phyloP scores from a whole-genome alignment of 1,284 basidiomycete species.

The Austroboletus olivaceoglutinosus region DNA sequence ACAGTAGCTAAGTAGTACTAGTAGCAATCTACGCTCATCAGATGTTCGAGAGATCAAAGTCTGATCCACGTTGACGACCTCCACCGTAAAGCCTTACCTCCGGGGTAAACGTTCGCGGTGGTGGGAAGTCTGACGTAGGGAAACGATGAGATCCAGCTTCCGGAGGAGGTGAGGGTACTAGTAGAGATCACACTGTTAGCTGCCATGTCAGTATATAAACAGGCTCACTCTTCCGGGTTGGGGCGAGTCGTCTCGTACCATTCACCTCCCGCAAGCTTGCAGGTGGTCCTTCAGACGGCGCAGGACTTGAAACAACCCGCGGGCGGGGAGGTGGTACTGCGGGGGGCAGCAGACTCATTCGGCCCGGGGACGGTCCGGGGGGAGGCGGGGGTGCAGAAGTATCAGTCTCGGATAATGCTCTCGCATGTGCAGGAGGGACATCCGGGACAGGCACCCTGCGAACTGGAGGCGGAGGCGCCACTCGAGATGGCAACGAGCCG shows the following conservation, averaged over 20 bases:
- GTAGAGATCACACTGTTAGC: constrained; percentile 9
- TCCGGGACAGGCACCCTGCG: constrained; percentile 25
- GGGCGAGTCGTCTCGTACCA: constrained; percentile 27
- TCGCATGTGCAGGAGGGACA: constrained; percentile 37
- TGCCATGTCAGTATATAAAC: neutral
- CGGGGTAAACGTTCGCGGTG: constrained; percentile 61
- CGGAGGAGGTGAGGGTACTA: constrained; percentile 76
- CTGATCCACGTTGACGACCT: constrained; percentile 62
- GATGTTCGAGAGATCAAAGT: constrained; percentile 60
- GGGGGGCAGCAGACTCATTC: constrained; percentile 15
- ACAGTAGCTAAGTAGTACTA: neutral
- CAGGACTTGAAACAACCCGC: constrained; percentile 24
- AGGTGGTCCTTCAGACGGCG: constrained; percentile 18
- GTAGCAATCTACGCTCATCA: constrained; percentile 24
- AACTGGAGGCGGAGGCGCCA: constrained; percentile 30
- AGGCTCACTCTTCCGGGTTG: constrained; percentile 53
- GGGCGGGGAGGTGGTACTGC: constrained; percentile 21
- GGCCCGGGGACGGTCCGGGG: constrained; percentile 35
- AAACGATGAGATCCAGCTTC: constrained; percentile 67
- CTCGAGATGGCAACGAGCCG: constrained; percentile 23
- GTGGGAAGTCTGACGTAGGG: constrained; percentile 69
- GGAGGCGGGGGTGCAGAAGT: constrained; percentile 36
- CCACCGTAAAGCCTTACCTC: constrained; percentile 55
- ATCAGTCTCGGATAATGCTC: constrained; percentile 32
- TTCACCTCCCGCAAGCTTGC: constrained; percentile 19